Conservation (phyloP, 352 stramenopile species). For the Globisporangium okanoganense region DNA sequence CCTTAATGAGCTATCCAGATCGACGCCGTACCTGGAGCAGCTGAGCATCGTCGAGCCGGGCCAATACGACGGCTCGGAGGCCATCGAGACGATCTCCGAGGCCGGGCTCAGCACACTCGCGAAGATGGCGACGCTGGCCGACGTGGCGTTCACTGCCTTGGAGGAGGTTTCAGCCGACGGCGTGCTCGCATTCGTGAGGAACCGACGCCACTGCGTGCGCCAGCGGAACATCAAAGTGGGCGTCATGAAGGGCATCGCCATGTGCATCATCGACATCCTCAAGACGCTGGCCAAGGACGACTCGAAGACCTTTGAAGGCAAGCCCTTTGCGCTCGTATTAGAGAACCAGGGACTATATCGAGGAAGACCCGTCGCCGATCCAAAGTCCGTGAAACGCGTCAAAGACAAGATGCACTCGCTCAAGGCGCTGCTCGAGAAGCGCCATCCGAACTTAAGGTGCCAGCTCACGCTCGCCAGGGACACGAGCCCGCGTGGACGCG, state of each 20-base stretch:
- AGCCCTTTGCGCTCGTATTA: slow-evolving; percentile 34
- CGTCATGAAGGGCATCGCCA: slow-evolving; percentile 27
- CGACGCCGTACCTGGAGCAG: slow-evolving; percentile 27
- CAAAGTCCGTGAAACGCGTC: slow-evolving; percentile 20
- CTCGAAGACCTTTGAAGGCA: slow-evolving; percentile 15
- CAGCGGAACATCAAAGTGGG: slow-evolving; percentile 45
- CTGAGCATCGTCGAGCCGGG: slow-evolving; percentile 29
- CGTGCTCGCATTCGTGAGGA: slow-evolving; percentile 26
- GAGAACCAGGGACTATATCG: slow-evolving; percentile 33
- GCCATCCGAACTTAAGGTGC: slow-evolving; percentile 31
- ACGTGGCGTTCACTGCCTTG: slow-evolving; percentile 33
- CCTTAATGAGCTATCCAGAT: slow-evolving; percentile 19
- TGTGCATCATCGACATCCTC: slow-evolving; percentile 27
- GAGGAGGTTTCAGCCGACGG: slow-evolving; percentile 17
- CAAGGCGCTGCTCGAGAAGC: slow-evolving; percentile 18
- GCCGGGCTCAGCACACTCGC: slow-evolving; percentile 26
- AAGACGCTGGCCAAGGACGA: slow-evolving; percentile 24
- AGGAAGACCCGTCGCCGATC: slow-evolving; percentile 18
- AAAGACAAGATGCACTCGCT: slow-evolving; percentile 22
- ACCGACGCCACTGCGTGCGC: slow-evolving; percentile 20
- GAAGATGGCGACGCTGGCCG: slow-evolving; percentile 30
- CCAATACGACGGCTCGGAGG: slow-evolving; percentile 28
- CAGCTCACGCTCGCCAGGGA: slow-evolving; percentile 34
- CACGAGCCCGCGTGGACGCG: neutral
- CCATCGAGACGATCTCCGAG: slow-evolving; percentile 27